A percentile compares a stretch with the other conserved stretches of the same genome.
Evolutionary conservation across 176 grass and related monocot genomes (phyloP).

Genomic region (Echinochloa phyllopogon): DNA sequence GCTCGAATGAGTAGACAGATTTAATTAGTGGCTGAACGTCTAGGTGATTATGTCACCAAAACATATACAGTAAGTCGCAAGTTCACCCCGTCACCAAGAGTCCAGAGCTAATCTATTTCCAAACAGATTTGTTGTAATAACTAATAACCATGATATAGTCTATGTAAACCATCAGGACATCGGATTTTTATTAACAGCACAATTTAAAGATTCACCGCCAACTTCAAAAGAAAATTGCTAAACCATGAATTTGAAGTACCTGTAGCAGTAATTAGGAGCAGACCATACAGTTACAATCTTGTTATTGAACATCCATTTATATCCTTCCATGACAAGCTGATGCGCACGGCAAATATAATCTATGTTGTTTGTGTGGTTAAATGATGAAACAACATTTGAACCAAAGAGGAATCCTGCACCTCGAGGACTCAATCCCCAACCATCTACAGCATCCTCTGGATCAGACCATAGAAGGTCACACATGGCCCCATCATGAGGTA

Average conservation of each 20-base stretch:
- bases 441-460: slow-evolving; percentile 93
- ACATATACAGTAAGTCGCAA: neutral
- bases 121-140: neutral
- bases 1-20: neutral
- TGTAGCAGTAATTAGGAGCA: slow-evolving; percentile 98
- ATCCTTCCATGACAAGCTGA: slow-evolving; percentile 99
- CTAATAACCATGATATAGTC: neutral
- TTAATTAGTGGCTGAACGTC: neutral
- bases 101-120: slow-evolving; percentile 11
- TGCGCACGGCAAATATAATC: slow-evolving; percentile 99
- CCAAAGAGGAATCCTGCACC: slow-evolving; percentile 97
- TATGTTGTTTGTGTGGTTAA: slow-evolving; percentile 94
- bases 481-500: slow-evolving; percentile 98
- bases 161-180: neutral
- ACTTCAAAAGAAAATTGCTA: slow-evolving; percentile 22
- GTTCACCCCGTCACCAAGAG: neutral
- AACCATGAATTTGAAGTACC: slow-evolving; percentile 56
- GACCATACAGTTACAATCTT: slow-evolving; percentile 99
- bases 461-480: slow-evolving; percentile 99
- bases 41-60: slow-evolving; percentile 7
- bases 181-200: slow-evolving; percentile 1
- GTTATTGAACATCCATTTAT: slow-evolving; percentile 99
- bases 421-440: slow-evolving; percentile 95
- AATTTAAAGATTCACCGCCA: slow-evolving; percentile 8
- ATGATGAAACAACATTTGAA: slow-evolving; percentile 79